Conservation (phyloP, 2,329 filamentous ascomycete species). For the Thielaviopsis euricoi region DNA sequence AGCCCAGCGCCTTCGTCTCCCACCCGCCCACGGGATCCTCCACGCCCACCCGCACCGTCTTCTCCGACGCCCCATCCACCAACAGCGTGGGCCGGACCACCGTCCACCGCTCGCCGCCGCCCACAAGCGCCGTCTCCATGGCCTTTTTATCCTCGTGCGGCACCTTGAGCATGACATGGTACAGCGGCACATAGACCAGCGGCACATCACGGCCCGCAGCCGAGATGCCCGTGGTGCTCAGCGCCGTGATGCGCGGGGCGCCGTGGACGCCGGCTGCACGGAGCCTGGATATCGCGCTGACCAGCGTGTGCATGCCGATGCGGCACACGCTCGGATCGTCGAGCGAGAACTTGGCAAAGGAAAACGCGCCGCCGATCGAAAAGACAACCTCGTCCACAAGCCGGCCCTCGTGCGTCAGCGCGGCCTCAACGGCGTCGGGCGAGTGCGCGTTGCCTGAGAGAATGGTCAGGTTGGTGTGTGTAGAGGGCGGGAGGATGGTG, state of each 20-base stretch:
- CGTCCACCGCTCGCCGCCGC: slow-evolving; percentile 20
- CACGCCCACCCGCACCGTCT: slow-evolving; percentile 22
- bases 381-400: slow-evolving; percentile 30
- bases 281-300: slow-evolving; percentile 22
- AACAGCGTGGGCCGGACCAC: slow-evolving; percentile 24
- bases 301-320: slow-evolving; percentile 25
- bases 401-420: slow-evolving; percentile 16
- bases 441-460: slow-evolving; percentile 32
- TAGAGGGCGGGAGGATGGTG: slow-evolving; percentile 18
- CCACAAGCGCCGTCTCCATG: slow-evolving; percentile 24
- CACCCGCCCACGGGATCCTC: slow-evolving; percentile 21
- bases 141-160: slow-evolving; percentile 31
- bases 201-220: slow-evolving; percentile 25
- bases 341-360: slow-evolving; percentile 20
- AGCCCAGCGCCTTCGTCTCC: slow-evolving; percentile 26
- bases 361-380: slow-evolving; percentile 27
- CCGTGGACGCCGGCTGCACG: slow-evolving; percentile 16
- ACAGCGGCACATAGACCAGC: slow-evolving; percentile 25
- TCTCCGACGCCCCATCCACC: slow-evolving; percentile 15
- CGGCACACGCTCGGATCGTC: slow-evolving; percentile 33
- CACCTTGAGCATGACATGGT: slow-evolving; percentile 23
- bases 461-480: slow-evolving; percentile 24
- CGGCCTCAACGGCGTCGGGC: slow-evolving; percentile 20
- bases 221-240: slow-evolving; percentile 26
- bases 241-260: slow-evolving; percentile 20